Base-by-base conservation (phyloP, 306 rosid species). In the Glycine tomentella region DNA sequence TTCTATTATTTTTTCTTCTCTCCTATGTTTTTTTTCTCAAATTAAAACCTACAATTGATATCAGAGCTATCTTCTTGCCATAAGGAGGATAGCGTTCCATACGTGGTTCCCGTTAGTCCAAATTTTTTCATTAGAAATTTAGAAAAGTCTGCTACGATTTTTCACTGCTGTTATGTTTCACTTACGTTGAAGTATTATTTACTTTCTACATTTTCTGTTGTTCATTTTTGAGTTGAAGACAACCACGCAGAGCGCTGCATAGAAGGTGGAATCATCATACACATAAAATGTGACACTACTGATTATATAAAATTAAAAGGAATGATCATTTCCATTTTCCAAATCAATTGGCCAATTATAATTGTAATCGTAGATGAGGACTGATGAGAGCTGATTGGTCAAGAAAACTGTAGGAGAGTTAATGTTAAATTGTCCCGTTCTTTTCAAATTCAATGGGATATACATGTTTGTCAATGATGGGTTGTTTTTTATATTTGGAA, bases 91-190 rank as follows among this genome's bases (percentile, higher is more conserved):
- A 20, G 62, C 59, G 14, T 4, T 57, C n/a, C 4, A 25, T 34
- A 17, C 74, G 80, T 83, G 90, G 85, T 62, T 81, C 56, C 33
- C 20, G 25, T 81, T 81, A 45, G 52, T 81, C 61, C 87, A 61
- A 8, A 8, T 52, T 55, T 49, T 72, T 52, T 9, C 8, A 8
- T 67, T 9, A n/a, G n/a, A 67, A 13, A 33, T 3, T 20, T 31
- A 45, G 78, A 86, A 57, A 69, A 61, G 65, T 76, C 69, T 44
- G 10, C 64, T 42, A 7, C n/a, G 46, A 34, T 64, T 82, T 81
- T 71, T 48, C 66, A 44, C 64, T 52, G 77, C 81, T 72, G 81
- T 84, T 61, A 67, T 82, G 49, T 73, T 87, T 86, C 85, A 84
- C 86, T 66, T 17, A 9, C 10, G 36, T 8, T 46, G 12, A 0